Evolutionary conservation across 345 rosid species (phyloP), one percentile per base, ranked within the genome.

Genomic region (Turnera subulata): DNA sequence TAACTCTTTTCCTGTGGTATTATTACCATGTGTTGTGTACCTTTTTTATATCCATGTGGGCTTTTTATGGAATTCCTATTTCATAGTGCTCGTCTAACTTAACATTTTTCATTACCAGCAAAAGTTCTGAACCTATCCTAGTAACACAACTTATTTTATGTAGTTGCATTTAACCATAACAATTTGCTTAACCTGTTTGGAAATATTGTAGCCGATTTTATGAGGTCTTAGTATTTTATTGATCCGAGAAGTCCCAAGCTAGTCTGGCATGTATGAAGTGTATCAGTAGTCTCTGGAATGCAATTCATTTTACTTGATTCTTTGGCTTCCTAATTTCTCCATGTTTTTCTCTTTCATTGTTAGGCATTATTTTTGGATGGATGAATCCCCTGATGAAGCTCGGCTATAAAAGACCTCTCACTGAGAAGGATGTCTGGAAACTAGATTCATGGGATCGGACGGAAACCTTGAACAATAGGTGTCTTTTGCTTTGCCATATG

Each of bases 401-500:
- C 66, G 99, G 99, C 44, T 93, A 89, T 23, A 80, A 79, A 73
- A 80, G 85, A 66, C 95, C 95, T 68, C 79, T 93, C 61, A 89
- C 95, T 0, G 97, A 90, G 73, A 93, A 81, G 77, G 99, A 93
- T 67, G 73, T 93, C 29, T 89, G 99, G 99, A 82, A 85, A 70
- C 72, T 93, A 55, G 99, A 89, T 67, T 66, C 81, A 26, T 89
- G 97, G 99, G 99, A 93, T 80, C 83, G 50, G 51, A 84, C 99
- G 39, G 96, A 85, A 77, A 89, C 92, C 6, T 78, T 89, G 61
- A 82, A 82, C 64, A 74, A 54, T 44, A 80, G 65, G 99, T 93
- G 32, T 1, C 67, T 19, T 43, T 37, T 58, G 11, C 56, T 63
- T 63, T 58, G 24, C 57, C 43, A 46, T 47, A 10, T 25, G 22